These are phyloP conservation scores for Tetrahymena malaccensis DNA, from an alignment of 73 alveolate species.

Conservation along the genomic window DNA sequence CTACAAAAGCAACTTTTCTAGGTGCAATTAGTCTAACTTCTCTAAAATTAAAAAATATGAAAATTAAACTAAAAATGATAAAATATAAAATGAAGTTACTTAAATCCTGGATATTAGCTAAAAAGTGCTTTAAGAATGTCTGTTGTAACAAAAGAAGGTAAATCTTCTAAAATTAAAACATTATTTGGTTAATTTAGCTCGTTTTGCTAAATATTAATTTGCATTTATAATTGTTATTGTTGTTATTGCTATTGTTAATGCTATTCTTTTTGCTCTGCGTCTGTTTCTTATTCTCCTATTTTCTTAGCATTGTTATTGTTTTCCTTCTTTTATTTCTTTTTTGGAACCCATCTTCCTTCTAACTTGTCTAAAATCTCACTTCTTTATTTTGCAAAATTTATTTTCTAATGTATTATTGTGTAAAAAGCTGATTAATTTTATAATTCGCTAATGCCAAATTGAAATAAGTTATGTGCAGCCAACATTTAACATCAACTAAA, in stretches of 20 bases:
- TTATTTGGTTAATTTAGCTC: neutral
- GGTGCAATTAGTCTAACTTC: neutral
- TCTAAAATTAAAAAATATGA: neutral
- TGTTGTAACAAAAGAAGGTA: neutral
- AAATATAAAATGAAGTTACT: neutral
- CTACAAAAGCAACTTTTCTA: neutral
- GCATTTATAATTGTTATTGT: neutral
- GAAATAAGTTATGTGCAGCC: neutral
- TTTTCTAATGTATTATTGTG: neutral
- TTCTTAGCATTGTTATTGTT: neutral
- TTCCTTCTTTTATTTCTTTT: neutral
- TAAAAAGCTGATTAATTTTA: neutral
- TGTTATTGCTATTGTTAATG: no score
- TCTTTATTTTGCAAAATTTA: neutral
- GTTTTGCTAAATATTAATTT: neutral
- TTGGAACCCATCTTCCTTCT: conserved; percentile 1
- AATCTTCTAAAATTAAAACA: neutral
- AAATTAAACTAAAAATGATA: no score
- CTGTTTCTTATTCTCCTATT: neutral
- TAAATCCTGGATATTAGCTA: neutral
- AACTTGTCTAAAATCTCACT: neutral
- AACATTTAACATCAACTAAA: neutral
- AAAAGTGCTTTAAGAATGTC: neutral
- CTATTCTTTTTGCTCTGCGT: neutral
- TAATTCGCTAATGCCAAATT: neutral